Conservation (phyloP, 2,329 filamentous ascomycete species). For the Alternaria rosae region DNA sequence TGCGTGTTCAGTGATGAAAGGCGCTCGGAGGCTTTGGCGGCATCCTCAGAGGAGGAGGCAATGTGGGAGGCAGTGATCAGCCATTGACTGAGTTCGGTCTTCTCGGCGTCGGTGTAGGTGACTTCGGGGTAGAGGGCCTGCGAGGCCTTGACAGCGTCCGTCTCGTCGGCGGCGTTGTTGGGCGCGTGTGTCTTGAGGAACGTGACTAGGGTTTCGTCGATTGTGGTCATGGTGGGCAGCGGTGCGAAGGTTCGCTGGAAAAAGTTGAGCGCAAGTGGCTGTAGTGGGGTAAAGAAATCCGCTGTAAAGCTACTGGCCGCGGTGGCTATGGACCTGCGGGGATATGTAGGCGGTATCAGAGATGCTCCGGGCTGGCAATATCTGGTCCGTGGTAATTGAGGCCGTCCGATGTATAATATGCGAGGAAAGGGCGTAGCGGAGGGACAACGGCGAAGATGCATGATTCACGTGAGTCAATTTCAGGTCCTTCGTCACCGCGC, state of each 20-base stretch:
- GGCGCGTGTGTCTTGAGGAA: slow-evolving; percentile 50
- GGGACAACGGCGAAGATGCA: slow-evolving; percentile 30
- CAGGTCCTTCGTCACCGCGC: slow-evolving; percentile 33
- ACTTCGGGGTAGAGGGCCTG: slow-evolving; percentile 72
- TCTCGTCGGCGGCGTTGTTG: slow-evolving; percentile 46
- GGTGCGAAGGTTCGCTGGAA: slow-evolving; percentile 30
- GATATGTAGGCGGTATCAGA: slow-evolving; percentile 7
- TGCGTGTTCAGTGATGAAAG: slow-evolving; percentile 84
- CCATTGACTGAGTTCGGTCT: slow-evolving; percentile 90
- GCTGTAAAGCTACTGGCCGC: slow-evolving; percentile 22
- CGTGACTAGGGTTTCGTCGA: slow-evolving; percentile 44
- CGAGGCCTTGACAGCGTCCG: slow-evolving; percentile 54
- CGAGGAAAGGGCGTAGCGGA: slow-evolving; percentile 31
- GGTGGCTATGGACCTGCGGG: slow-evolving; percentile 17
- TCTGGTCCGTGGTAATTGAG: slow-evolving; percentile 23
- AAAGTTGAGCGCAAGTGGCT: slow-evolving; percentile 39
- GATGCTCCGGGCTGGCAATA: slow-evolving; percentile 10
- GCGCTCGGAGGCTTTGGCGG: slow-evolving; percentile 66
- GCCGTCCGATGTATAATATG: slow-evolving; percentile 32
- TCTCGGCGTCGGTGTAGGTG: slow-evolving; percentile 79
- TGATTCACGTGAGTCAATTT: slow-evolving; percentile 44
- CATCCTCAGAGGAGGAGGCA: slow-evolving; percentile 65
- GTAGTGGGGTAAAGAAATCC: slow-evolving; percentile 45
- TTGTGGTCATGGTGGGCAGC: slow-evolving; percentile 45
- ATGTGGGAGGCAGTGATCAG: slow-evolving; percentile 78